Base-by-base conservation (phyloP, 768 basidiomycete species). In the Lentinula sp. region DNA sequence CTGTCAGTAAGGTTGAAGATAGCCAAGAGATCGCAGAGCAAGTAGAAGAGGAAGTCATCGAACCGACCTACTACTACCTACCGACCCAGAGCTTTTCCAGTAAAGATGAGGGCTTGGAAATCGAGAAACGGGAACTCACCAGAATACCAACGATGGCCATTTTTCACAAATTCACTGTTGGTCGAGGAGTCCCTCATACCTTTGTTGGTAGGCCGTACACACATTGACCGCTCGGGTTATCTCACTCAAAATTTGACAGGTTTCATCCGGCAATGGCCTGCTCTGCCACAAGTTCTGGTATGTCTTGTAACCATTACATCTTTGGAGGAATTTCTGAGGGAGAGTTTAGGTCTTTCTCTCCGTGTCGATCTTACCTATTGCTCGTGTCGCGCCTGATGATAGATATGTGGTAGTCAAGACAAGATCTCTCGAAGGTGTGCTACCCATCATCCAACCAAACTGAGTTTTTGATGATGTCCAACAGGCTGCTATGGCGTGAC, bases 181-280 rank as follows among this genome's bases (percentile, higher is more conserved):
- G 81, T 2, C 74, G 74, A 50, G 85, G 86, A 43, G 82, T 84
- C 7, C 88, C 88, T 3, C 86, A 87, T 61, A 81, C 84, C 0
- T 90, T 88, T 62, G 76, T 79, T 54, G 77, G 81, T 80, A 59
- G 59, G 67, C 66, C 46, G 3, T 10, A 45, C 43, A 16, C 8
- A 20, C 1, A 33, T 48, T 33, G 23, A 9, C 23, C 1, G 8
- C 35, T 46, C 4, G 23, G 7, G 37, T 37, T 37, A 28, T 15
- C 53, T 59, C 13, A 45, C 18, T 56, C 6, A 12, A 45, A 13
- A 33, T 60, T 16, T 3, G 35, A 20, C 52, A 77, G 84, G 81
- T 1, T 86, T 88, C 68, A 73, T 88, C 35, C 78, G 81, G 3
- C 85, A 83, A 66, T 86, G 85, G 83, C 87, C 87, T 20, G 80